Evolutionary conservation across 192 early-diverging fungal species (phyloP).

Genomic region (Diversispora epigaea): DNA sequence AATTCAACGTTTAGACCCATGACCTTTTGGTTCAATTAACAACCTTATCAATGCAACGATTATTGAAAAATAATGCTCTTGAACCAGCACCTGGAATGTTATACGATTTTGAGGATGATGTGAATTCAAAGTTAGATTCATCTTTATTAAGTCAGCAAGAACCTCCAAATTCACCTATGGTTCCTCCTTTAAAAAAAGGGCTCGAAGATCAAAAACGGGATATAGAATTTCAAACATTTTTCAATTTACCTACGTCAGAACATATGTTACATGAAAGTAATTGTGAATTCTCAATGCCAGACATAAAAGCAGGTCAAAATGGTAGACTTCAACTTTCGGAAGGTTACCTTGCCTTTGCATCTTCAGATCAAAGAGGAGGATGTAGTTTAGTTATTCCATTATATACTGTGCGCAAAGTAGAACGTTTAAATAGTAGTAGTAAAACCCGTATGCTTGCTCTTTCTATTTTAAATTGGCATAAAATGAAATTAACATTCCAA

Average conservation of each 20-base stretch:
- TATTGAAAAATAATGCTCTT: slow-evolving; percentile 79
- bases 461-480: slow-evolving; percentile 87
- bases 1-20: slow-evolving; percentile 58
- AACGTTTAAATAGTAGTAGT: slow-evolving; percentile 65
- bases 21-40: slow-evolving; percentile 93
- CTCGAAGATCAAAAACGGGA: slow-evolving; percentile 79
- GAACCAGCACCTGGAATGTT: slow-evolving; percentile 62
- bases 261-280: slow-evolving; percentile 65
- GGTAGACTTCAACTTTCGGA: slow-evolving; percentile 86
- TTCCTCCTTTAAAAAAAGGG: slow-evolving; percentile 55
- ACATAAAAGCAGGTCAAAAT: slow-evolving; percentile 42
- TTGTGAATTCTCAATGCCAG: slow-evolving; percentile 58
- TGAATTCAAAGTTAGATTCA: slow-evolving; percentile 17
- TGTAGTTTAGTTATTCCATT: slow-evolving; percentile 82
- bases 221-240: slow-evolving; percentile 68
- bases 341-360: slow-evolving; percentile 82
- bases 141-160: slow-evolving; percentile 14
- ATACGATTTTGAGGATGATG: slow-evolving; percentile 6
- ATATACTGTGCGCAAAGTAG: slow-evolving; percentile 88
- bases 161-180: slow-evolving; percentile 40
- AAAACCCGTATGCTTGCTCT: slow-evolving; percentile 65
- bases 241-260: slow-evolving; percentile 78
- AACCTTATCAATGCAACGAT: slow-evolving; percentile 78
- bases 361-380: slow-evolving; percentile 63
- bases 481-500: slow-evolving; percentile 83